phyloP scores from a whole-genome alignment of 306 rosid genomes.

The Prunus davidiana region DNA sequence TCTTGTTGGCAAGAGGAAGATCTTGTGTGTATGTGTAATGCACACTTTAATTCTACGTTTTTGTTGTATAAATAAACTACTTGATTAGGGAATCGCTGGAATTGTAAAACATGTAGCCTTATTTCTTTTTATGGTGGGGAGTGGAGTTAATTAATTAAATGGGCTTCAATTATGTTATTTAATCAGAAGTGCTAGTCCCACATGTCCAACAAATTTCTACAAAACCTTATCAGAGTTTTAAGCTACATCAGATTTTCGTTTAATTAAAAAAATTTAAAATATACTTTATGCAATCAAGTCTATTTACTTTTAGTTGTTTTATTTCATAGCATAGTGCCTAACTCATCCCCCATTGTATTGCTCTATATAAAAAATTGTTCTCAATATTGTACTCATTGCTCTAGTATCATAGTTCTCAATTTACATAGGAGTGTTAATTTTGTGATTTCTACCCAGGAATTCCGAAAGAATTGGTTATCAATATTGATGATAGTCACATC shows the following conservation, averaged over 20 bases:
- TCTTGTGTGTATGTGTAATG: not conserved
- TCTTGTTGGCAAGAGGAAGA: not conserved
- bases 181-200: not conserved
- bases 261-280: not conserved
- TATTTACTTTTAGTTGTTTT: not conserved
- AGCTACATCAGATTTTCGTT: not conserved
- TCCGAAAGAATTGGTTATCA: constrained; percentile 89
- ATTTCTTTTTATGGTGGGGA: not conserved
- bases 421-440: not conserved
- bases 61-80: not conserved
- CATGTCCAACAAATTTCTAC: not conserved
- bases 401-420: not conserved
- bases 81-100: not conserved
- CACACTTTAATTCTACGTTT: not conserved
- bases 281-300: not conserved
- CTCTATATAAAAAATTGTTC: not conserved
- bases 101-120: not conserved
- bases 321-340: not conserved
- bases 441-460: constrained; percentile 52
- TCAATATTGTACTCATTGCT: not conserved
- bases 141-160: not conserved
- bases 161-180: not conserved
- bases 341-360: not conserved
- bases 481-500: constrained; percentile 90
- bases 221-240: not conserved